Evolutionary conservation across 2,329 filamentous ascomycete species (phyloP).

Genomic region (Cercospora citrullina): DNA sequence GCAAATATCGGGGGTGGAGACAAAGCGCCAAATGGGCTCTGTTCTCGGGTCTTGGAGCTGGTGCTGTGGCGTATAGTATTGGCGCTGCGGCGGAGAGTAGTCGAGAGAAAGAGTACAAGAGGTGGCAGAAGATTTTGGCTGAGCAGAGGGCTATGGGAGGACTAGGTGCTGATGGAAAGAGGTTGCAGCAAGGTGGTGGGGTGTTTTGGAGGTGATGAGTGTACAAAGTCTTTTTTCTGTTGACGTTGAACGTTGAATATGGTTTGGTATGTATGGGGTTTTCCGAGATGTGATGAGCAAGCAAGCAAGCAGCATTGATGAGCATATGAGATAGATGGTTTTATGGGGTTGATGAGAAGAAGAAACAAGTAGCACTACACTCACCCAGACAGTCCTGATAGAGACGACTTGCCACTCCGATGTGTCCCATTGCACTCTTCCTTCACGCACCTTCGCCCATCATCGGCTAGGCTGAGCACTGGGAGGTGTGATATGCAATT

Average conservation of each 20-base stretch:
- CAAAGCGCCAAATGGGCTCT: conserved; percentile 45
- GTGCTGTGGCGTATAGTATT: conserved; percentile 58
- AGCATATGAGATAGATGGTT: conserved; percentile 1
- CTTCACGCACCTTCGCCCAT: too few species aligned
- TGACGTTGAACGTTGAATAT: background rate
- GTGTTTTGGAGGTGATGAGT: conserved; percentile 10
- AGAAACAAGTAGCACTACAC: background rate
- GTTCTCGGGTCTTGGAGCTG: conserved; percentile 57
- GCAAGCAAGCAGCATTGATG: background rate
- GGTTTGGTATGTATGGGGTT: background rate
- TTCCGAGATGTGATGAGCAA: background rate
- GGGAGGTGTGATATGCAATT: background rate
- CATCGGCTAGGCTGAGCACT: background rate
- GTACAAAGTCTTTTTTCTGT: background rate
- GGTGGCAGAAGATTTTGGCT: conserved; percentile 29
- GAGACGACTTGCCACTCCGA: background rate
- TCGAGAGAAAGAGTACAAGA: conserved; percentile 26
- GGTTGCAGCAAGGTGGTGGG: conserved; percentile 3
- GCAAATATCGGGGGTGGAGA: conserved; percentile 37
- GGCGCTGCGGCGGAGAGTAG: conserved; percentile 57
- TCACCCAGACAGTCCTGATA: background rate
- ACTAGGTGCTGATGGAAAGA: conserved; percentile 7
- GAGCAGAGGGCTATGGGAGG: conserved; percentile 17
- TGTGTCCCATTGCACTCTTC: background rate
- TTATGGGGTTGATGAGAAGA: background rate